Evolutionary conservation across 2,329 filamentous ascomycete genomes (phyloP), one percentile per base, ranked within the genome.

Genomic region (Zymoseptoria passerinii): DNA sequence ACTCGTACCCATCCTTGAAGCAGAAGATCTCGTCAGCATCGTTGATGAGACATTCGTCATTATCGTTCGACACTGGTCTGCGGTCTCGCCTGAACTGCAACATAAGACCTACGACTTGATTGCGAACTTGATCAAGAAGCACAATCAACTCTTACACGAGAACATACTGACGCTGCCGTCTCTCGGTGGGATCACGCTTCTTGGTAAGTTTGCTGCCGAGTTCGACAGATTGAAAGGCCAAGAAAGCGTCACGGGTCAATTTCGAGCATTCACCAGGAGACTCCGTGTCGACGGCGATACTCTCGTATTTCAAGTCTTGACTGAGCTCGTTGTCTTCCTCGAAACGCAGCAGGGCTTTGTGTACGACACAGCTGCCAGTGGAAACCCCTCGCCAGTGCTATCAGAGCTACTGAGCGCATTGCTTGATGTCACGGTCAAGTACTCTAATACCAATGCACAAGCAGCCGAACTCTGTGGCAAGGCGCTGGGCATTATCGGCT

Each of bases 41-140:
- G 77, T 97, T 8, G 91, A 96, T 70, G 91, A 92, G 58, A 95
- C 92, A 0, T 90, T 97, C 65, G 91, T 92, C 55, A 83, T 96
- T 48, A 85, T 97, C 53, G 85, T 88, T 23, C 85, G 87, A 65
- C 87, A 94, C 68, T 99, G 94, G 94, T 64, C 71, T 4, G 73
- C 67, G 2, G 85, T 97, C 57, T 83, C 85, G 20, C 76, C 80
- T 3, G 71, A 77, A 2, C 86, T 86, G 1, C 83, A 82, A 61
- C 68, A 79, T 3, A 78, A 79, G 56, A 87, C 86, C 2, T 79
- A 83, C 59, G 75, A 80, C 16, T 79, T 91, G 63, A 78, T 97
- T 23, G 75, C 78, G 9, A 80, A 80, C 57, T 77, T 96, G 44
- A 74, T 94, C 48, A 77, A 81, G n/a, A 78, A 83, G 1, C 82